Evolutionary conservation across 169 alveolate species (phyloP).

Genomic region (Eimeria sp.): DNA sequence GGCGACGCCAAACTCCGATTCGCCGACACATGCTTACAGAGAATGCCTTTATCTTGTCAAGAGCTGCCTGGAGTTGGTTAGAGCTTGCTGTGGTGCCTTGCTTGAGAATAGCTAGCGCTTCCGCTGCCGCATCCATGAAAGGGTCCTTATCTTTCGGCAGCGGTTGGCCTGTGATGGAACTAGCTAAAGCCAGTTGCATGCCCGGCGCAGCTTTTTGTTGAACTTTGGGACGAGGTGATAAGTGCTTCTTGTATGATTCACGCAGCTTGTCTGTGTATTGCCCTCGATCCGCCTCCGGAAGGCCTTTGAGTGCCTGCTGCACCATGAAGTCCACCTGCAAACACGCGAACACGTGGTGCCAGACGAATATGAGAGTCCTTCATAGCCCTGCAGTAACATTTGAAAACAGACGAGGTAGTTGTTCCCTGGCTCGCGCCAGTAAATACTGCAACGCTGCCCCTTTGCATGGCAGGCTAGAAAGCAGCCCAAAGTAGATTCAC

Average conservation of each 20-base stretch:
- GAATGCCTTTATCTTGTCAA: slow-evolving; percentile 67
- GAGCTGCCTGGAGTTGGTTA: slow-evolving; percentile 63
- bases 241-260: slow-evolving; percentile 71
- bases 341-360: neutral
- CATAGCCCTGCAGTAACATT: neutral
- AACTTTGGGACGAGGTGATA: slow-evolving; percentile 63
- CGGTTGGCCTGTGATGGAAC: slow-evolving; percentile 52
- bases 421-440: neutral
- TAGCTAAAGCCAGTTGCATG: slow-evolving; percentile 66
- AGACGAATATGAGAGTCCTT: neutral
- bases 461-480: neutral
- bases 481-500: neutral
- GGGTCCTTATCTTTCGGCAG: slow-evolving; percentile 68
- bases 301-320: slow-evolving; percentile 69
- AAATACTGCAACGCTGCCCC: neutral
- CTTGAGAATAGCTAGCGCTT: slow-evolving; percentile 65
- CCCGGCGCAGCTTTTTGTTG: slow-evolving; percentile 70
- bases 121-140: slow-evolving; percentile 69
- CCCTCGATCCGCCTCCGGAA: slow-evolving; percentile 59
- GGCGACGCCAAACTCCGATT: neutral
- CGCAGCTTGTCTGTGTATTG: slow-evolving; percentile 68
- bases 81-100: slow-evolving; percentile 76
- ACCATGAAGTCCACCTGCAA: slow-evolving; percentile 73
- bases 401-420: neutral
- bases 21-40: neutral